Base-by-base conservation (phyloP, 2,329 filamentous ascomycete species). In the Cadophora sp. region DNA sequence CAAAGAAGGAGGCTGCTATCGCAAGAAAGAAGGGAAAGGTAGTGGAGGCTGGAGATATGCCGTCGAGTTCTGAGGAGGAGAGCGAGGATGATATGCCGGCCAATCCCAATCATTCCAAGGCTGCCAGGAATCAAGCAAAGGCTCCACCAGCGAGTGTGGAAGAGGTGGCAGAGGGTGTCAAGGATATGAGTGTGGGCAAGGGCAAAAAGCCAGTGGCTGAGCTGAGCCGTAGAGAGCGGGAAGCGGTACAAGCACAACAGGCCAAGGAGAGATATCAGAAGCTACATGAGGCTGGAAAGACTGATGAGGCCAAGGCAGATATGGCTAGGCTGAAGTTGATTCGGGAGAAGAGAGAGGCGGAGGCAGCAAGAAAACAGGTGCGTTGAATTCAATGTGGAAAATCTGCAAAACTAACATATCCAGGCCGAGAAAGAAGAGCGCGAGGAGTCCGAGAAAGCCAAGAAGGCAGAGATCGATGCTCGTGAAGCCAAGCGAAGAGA, bases 261-360 rank as follows among this genome's bases (percentile, higher is more conserved):
- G 93, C 93, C 34, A 94, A 94, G 80, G 94, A 97, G 84, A 87
- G 90, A 73, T 97, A 97, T 78, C 88, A 93, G 84, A 97, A 97
- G 82, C 80, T 97, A 75, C 95, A 97, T 77, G 92, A 94, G 67
- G 92, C 94, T 77, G 95, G 95, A 76, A 98, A 98, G 89, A 98
- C 96, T 55, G 96, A 99, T 69, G 92, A 97, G 85, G 94, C 95
- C 59, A 91, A 93, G 79, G 91, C 92, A 5, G 96, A 99, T 81
- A 78, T 98, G 74, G 95, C 93, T 68, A 88, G 96, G 66, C 82
- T 99, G 76, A 89, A 85, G 79, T 79, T 95, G 68, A 93, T 99
- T 73, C 89, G 90, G 59, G 93, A 97, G 85, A 91, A 93, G 83
- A 88, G 96, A 71, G 94, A 92, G 76, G 90, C 91, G 24, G 95